Conservation (phyloP, 2,329 filamentous ascomycete genomes). For the Plenodomus lindquistii region DNA sequence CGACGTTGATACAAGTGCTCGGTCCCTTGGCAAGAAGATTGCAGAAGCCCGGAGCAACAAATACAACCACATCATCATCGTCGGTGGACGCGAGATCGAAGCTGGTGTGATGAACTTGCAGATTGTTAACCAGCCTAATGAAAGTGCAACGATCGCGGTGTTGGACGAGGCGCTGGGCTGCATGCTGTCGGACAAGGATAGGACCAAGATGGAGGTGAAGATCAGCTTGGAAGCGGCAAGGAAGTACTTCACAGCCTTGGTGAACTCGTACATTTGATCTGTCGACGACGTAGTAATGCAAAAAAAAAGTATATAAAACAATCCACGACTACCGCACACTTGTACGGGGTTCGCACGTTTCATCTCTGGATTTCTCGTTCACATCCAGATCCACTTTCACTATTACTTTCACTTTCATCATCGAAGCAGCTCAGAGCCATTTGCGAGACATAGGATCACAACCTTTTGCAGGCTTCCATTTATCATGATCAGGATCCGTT, state of each 20-base stretch:
- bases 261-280: neutral
- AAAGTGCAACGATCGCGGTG: slow-evolving; percentile 23
- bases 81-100: slow-evolving; percentile 56
- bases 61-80: slow-evolving; percentile 73
- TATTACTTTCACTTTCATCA: neutral
- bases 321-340: no score
- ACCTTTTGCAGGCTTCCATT: no score
- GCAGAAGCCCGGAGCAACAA: slow-evolving; percentile 71
- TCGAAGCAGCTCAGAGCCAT: neutral
- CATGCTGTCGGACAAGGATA: slow-evolving; percentile 9
- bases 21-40: slow-evolving; percentile 70
- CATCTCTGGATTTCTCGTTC: neutral
- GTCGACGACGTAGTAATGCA: neutral
- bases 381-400: neutral
- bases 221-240: neutral
- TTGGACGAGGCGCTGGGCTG: slow-evolving; percentile 41
- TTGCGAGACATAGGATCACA: no score
- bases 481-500: no score
- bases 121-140: slow-evolving; percentile 45
- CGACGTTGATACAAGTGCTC: slow-evolving; percentile 68
- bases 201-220: neutral
- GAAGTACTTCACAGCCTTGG: neutral
- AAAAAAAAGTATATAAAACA: no score
- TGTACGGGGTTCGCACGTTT: no score
- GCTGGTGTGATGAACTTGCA: slow-evolving; percentile 31